A percentile compares a stretch with the other conserved stretches of the same genome.
phyloP scores from a whole-genome alignment of 495 filamentous ascomycete genomes.

The Neurospora sp. region DNA sequence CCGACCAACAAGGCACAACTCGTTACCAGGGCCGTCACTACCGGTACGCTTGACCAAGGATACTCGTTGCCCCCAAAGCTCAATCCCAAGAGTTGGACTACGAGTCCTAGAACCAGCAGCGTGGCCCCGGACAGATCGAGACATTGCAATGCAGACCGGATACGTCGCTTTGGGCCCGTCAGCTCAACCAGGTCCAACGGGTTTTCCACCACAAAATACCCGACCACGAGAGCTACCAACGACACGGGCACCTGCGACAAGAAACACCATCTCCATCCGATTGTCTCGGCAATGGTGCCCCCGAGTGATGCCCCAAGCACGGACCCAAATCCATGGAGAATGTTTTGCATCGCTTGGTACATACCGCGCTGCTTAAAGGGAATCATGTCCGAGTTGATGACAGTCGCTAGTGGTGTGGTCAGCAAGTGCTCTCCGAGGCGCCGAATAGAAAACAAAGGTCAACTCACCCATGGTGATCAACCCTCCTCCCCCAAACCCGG shows the following conservation, averaged over 20 bases:
- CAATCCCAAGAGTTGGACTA: conserved; percentile 45
- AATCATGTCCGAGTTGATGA: no score
- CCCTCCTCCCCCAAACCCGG: conserved; percentile 50
- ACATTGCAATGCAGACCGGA: conserved; percentile 36
- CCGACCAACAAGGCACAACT: conserved; percentile 39
- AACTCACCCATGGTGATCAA: conserved; percentile 51
- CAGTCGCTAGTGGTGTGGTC: background rate
- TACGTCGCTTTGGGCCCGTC: conserved; percentile 7
- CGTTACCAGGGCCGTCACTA: conserved; percentile 38
- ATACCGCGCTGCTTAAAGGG: no score
- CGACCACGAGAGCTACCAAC: conserved; percentile 41
- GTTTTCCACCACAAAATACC: conserved; percentile 42
- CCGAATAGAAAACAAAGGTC: background rate
- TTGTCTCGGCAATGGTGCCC: no score
- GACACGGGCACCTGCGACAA: conserved; percentile 44
- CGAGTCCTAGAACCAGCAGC: conserved; percentile 45
- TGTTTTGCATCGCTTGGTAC: no score
- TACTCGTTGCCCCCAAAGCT: conserved; percentile 54
- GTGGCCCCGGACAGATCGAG: conserved; percentile 48
- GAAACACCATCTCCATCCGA: conserved; percentile 21
- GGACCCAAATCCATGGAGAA: no score
- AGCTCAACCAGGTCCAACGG: conserved; percentile 11
- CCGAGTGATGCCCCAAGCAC: no score
- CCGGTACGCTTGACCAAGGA: conserved; percentile 44
- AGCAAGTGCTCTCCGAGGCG: background rate